Evolutionary conservation across 768 basidiomycete species (phyloP).

Genomic region (Trametes coccinea): DNA sequence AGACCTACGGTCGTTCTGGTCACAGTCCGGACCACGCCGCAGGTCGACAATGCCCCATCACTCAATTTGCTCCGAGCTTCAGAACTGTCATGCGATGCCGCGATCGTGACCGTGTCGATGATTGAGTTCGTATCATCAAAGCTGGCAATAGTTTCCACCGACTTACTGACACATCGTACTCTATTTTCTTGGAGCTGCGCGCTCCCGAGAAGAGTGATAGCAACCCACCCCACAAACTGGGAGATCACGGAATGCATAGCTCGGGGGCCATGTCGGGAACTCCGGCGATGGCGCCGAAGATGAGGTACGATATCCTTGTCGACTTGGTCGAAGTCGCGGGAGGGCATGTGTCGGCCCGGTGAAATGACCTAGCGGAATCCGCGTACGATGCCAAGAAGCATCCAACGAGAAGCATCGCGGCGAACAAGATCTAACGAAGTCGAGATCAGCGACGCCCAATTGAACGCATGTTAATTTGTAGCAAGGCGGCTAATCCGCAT

Average conservation of each 20-base stretch:
- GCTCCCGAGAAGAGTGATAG: no score
- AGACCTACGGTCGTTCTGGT: neutral
- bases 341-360: neutral
- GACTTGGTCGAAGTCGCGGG: neutral
- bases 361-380: neutral
- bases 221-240: no score
- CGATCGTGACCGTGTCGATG: neutral
- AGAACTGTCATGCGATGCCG: neutral
- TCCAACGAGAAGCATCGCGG: neutral
- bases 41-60: neutral
- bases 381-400: neutral
- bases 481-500: neutral
- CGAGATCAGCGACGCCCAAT: slow-evolving; percentile 2
- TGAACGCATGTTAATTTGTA: neutral
- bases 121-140: slow-evolving; percentile 5
- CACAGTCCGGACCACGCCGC: neutral
- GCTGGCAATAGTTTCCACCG: no score
- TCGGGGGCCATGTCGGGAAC: neutral
- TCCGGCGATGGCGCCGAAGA: neutral
- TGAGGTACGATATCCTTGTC: no score
- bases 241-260: neutral
- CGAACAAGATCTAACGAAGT: neutral
- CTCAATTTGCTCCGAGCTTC: neutral
- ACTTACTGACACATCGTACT: no score
- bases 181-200: no score